Conservation (phyloP, 352 stramenopile genomes). For the Paralagenidium karlingii region DNA sequence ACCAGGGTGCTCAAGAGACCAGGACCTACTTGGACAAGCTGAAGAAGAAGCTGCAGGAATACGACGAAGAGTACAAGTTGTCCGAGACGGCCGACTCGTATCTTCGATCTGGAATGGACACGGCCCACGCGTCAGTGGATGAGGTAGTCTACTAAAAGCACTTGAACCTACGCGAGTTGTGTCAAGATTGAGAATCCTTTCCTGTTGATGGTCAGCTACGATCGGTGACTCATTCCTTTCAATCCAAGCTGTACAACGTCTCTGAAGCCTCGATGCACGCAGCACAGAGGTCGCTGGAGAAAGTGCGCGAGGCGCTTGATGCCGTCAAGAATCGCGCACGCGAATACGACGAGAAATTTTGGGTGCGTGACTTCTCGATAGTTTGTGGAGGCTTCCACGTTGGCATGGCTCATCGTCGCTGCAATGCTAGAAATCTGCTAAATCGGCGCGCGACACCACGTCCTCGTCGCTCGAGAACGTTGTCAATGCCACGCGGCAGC, state of each 20-base stretch:
- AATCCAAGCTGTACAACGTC: conserved; percentile 21
- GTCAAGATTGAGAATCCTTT: too few relatives aligned
- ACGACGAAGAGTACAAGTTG: conserved; percentile 28
- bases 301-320: conserved; percentile 24
- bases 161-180: too few relatives aligned
- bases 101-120: conserved; percentile 21
- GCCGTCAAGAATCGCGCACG: conserved; percentile 28
- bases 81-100: conserved; percentile 29
- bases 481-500: conserved; percentile 3
- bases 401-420: not conserved
- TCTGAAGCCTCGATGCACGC: conserved; percentile 27
- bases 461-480: conserved; percentile 7
- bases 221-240: too few relatives aligned
- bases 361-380: conserved; percentile 6
- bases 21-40: conserved; percentile 38
- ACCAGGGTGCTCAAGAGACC: conserved; percentile 32
- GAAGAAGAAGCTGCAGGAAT: conserved; percentile 40
- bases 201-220: too few relatives aligned
- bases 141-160: too few relatives aligned
- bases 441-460: not conserved
- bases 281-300: conserved; percentile 25
- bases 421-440: not conserved
- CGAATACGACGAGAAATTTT: conserved; percentile 48
- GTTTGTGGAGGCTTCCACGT: not conserved
- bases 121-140: conserved; percentile 15